Evolutionary conservation across 768 basidiomycete species (phyloP).

Genomic region (Tulasnella sp.): DNA sequence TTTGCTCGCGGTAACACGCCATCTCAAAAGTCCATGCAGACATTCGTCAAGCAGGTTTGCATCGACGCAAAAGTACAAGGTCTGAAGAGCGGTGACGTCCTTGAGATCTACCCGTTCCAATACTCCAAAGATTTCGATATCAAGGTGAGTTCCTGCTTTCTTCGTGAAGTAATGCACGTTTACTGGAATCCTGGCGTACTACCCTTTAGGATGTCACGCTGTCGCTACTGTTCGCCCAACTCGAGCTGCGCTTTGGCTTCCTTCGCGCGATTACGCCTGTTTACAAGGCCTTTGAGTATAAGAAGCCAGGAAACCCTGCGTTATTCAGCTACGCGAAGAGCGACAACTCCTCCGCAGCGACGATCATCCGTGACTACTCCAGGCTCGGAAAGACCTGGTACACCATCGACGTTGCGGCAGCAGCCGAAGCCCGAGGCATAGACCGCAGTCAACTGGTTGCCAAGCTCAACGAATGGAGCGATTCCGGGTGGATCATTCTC

Average conservation of each 20-base stretch:
- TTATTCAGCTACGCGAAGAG: slow-evolving; percentile 21
- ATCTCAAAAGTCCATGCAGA: slow-evolving; percentile 24
- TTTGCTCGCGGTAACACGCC: slow-evolving; percentile 41
- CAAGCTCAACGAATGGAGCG: slow-evolving; percentile 33
- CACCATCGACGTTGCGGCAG: slow-evolving; percentile 30
- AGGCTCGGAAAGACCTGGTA: slow-evolving; percentile 20
- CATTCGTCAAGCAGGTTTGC: slow-evolving; percentile 19
- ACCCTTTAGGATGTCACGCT: slow-evolving; percentile 31
- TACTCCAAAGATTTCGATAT: slow-evolving; percentile 28
- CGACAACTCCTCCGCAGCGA: slow-evolving; percentile 28
- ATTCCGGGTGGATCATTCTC: slow-evolving; percentile 25
- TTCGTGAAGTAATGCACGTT: background rate
- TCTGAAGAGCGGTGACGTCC: slow-evolving; percentile 14
- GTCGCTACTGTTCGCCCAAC: slow-evolving; percentile 35
- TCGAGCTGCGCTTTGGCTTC: slow-evolving; percentile 37
- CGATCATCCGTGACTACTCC: slow-evolving; percentile 28
- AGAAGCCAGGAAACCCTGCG: slow-evolving; percentile 19
- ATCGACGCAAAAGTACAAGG: slow-evolving; percentile 14
- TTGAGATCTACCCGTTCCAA: slow-evolving; percentile 18
- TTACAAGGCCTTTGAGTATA: slow-evolving; percentile 34
- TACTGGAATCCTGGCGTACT: background rate
- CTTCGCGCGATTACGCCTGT: slow-evolving; percentile 39
- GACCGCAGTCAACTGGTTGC: slow-evolving; percentile 28
- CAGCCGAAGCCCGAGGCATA: slow-evolving; percentile 24
- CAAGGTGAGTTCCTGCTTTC: slow-evolving; percentile 23